Evolutionary conservation across 129 eudicot genomes (phyloP).

Genomic region (Mikania micrantha): DNA sequence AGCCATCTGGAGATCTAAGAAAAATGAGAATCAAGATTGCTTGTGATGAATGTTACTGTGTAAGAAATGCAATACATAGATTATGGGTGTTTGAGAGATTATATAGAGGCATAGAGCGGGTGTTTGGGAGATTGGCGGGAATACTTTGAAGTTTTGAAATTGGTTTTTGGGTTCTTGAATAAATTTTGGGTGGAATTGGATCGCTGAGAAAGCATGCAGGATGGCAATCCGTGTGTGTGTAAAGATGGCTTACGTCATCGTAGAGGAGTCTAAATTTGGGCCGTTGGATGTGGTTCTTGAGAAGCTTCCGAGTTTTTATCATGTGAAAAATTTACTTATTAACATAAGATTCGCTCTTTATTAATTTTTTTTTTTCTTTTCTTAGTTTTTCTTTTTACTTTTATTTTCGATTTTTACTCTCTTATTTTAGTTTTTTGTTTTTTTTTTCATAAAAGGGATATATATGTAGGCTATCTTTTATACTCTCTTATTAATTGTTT

Average conservation of each 20-base stretch:
- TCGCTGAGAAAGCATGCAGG: not conserved
- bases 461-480: too few relatives aligned
- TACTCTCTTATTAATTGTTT: too few relatives aligned
- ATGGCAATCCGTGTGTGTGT: conserved; percentile 5
- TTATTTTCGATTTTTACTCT: too few relatives aligned
- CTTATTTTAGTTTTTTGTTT: too few relatives aligned
- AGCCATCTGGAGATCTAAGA: not conserved
- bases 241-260: not conserved
- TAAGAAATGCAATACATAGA: not conserved
- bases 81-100: not conserved
- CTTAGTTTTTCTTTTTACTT: too few relatives aligned
- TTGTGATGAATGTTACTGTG: not conserved
- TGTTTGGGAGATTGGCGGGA: not conserved
- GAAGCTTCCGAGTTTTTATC: too few relatives aligned
- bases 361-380: too few relatives aligned
- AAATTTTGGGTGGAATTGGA: not conserved
- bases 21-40: not conserved
- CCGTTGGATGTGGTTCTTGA: not conserved
- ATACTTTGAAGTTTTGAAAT: not conserved
- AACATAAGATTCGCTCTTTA: too few relatives aligned
- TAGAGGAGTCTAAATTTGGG: not conserved
- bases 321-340: too few relatives aligned
- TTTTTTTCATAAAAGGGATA: too few relatives aligned
- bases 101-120: conserved; percentile 2
- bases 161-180: not conserved